phyloP scores from a whole-genome alignment of 2,329 filamentous ascomycete species.

The Trichoderma pleuroti region DNA sequence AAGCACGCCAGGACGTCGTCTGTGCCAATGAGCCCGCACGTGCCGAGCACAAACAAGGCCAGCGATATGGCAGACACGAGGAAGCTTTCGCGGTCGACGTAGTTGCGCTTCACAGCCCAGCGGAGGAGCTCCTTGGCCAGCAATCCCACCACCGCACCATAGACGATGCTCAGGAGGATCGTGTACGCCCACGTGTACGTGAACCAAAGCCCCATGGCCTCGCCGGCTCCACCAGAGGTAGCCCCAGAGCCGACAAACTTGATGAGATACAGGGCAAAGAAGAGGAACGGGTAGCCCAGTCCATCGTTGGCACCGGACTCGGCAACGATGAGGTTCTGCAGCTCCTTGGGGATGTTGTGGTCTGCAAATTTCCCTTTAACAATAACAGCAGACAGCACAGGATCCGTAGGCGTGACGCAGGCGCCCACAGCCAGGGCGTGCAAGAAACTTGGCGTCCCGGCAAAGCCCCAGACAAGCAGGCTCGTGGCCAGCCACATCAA shows the following conservation, averaged over 20 bases:
- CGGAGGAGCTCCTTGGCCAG: constrained; percentile 77
- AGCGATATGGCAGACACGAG: constrained; percentile 82
- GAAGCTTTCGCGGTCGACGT: constrained; percentile 83
- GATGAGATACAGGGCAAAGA: constrained; percentile 78
- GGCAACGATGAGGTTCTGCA: constrained; percentile 76
- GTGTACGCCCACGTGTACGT: constrained; percentile 81
- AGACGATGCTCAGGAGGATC: constrained; percentile 72
- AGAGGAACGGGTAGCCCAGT: constrained; percentile 83
- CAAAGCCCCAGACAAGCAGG: constrained; percentile 71
- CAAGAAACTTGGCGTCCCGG: constrained; percentile 68
- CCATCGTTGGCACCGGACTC: constrained; percentile 91
- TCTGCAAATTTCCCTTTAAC: constrained; percentile 94
- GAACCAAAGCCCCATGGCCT: constrained; percentile 78
- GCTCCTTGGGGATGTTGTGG: constrained; percentile 75
- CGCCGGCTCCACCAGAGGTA: constrained; percentile 55
- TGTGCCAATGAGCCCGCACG: constrained; percentile 79
- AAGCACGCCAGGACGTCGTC: constrained; percentile 92
- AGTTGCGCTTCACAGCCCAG: constrained; percentile 76
- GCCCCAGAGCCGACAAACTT: constrained; percentile 65
- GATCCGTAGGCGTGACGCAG: constrained; percentile 90
- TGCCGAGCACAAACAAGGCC: constrained; percentile 82
- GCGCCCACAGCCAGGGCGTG: constrained; percentile 77
- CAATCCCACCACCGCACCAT: constrained; percentile 76
- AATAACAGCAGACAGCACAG: constrained; percentile 81
- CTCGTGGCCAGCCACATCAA: constrained; percentile 84